Conservation (phyloP, 164 flowering plant genomes). For the Vitis rupestris region DNA sequence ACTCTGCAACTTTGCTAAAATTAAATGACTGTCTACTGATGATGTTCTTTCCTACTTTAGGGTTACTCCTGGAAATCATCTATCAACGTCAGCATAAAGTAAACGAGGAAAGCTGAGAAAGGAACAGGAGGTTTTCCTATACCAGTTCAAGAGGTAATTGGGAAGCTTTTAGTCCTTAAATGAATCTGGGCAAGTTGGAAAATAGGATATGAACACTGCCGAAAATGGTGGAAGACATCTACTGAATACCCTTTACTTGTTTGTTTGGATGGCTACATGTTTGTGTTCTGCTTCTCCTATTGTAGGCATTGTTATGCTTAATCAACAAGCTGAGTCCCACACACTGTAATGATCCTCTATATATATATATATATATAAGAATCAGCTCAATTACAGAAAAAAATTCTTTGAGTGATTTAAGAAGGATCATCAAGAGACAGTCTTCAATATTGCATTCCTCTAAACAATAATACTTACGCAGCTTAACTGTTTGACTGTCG, state of each 20-base stretch:
- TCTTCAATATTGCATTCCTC: too few species aligned
- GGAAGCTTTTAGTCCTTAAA: background rate
- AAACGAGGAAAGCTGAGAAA: background rate
- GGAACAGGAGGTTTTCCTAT: background rate
- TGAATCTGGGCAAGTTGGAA: background rate
- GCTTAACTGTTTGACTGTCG: too few species aligned
- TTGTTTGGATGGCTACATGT: background rate
- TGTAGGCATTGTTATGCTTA: too few species aligned
- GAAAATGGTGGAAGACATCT: background rate
- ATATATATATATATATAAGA: too few species aligned
- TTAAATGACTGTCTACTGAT: background rate
- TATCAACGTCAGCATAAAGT: background rate
- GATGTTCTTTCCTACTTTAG: background rate
- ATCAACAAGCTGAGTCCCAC: background rate
- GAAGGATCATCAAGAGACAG: too few species aligned
- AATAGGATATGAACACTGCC: background rate
- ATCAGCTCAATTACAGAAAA: too few species aligned
- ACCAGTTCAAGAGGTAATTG: background rate
- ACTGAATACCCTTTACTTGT: background rate
- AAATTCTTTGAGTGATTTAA: too few species aligned
- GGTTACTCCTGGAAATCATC: slow-evolving; percentile 21
- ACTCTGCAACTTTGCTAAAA: background rate
- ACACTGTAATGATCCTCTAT: background rate
- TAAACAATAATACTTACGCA: too few species aligned
- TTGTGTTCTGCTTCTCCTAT: background rate